phyloP scores from a whole-genome alignment of 2,329 filamentous ascomycete genomes.

The Aspergillus cejpii region DNA sequence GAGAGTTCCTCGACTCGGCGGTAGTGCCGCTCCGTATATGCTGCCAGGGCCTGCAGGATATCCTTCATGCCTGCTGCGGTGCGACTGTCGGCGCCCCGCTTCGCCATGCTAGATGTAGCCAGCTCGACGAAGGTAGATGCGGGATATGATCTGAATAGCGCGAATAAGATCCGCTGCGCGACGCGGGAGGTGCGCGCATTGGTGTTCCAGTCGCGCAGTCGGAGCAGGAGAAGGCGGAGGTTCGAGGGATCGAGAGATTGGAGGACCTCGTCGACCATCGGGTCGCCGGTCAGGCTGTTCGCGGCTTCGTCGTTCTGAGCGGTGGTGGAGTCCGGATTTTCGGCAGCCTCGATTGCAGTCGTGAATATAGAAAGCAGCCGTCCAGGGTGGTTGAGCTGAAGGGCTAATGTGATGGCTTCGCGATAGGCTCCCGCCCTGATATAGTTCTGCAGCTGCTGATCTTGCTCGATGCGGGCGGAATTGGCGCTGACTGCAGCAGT shows the following conservation, averaged over 20 bases:
- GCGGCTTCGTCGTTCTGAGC: constrained; percentile 22
- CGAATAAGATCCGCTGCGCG: constrained; percentile 76
- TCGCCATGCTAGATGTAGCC: constrained; percentile 38
- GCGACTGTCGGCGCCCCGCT: constrained; percentile 28
- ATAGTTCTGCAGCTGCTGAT: constrained; percentile 89
- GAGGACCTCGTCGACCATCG: constrained; percentile 72
- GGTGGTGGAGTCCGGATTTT: constrained; percentile 46
- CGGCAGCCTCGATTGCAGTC: constrained; percentile 66
- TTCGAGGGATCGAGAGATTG: constrained; percentile 75
- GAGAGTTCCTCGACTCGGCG: constrained; percentile 80
- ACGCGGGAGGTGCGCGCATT: constrained; percentile 81
- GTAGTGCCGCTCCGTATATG: constrained; percentile 91
- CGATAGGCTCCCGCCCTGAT: constrained; percentile 82
- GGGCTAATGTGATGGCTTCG: constrained; percentile 82
- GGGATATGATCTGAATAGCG: constrained; percentile 73
- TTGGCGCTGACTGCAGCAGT: constrained; percentile 66
- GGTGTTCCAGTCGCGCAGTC: constrained; percentile 94
- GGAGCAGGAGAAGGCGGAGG: constrained; percentile 71
- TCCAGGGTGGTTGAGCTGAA: constrained; percentile 90
- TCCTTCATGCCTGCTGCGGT: constrained; percentile 64
- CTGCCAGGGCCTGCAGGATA: constrained; percentile 75
- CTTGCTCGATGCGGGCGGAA: constrained; percentile 78
- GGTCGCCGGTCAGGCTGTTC: constrained; percentile 41
- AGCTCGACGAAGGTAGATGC: constrained; percentile 68
- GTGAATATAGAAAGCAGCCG: constrained; percentile 79